A percentile compares a stretch with the other conserved stretches of the same genome.
Conservation (phyloP, 768 basidiomycete species). For the Pulveroboletus sp. region DNA sequence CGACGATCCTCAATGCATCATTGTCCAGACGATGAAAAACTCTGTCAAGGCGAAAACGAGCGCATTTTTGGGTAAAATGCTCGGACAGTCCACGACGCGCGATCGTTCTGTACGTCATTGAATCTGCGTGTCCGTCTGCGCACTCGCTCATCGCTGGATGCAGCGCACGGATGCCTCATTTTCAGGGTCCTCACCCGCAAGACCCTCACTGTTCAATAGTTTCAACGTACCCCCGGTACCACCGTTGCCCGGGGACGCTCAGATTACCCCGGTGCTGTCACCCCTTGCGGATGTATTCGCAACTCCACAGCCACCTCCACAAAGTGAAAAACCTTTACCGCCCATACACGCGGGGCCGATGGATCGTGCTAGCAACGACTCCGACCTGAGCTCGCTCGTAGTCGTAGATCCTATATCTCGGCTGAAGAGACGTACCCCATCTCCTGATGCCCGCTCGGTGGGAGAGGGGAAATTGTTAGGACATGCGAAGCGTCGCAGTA, state of each 20-base stretch:
- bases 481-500: slow-evolving; percentile 57
- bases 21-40: slow-evolving; percentile 40
- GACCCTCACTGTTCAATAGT: slow-evolving; percentile 34
- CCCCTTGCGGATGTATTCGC: slow-evolving; percentile 53
- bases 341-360: slow-evolving; percentile 42
- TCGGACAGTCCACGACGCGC: slow-evolving; percentile 59
- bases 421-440: slow-evolving; percentile 32
- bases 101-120: slow-evolving; percentile 59
- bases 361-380: slow-evolving; percentile 37
- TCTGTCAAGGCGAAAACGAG: slow-evolving; percentile 77
- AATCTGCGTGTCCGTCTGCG: slow-evolving; percentile 1
- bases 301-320: slow-evolving; percentile 29
- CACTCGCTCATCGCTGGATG: slow-evolving; percentile 14
- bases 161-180: slow-evolving; percentile 55
- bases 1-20: background rate
- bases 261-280: slow-evolving; percentile 37
- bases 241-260: slow-evolving; percentile 44
- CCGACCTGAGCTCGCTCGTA: slow-evolving; percentile 55
- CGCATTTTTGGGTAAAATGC: slow-evolving; percentile 76
- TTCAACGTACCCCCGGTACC: slow-evolving; percentile 42
- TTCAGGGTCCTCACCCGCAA: slow-evolving; percentile 21
- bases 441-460: slow-evolving; percentile 30
- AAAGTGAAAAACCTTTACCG: slow-evolving; percentile 61
- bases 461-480: slow-evolving; percentile 29
- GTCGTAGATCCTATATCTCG: slow-evolving; percentile 48